phyloP scores from a whole-genome alignment of 768 basidiomycete genomes.

The Tulasnella calospora region DNA sequence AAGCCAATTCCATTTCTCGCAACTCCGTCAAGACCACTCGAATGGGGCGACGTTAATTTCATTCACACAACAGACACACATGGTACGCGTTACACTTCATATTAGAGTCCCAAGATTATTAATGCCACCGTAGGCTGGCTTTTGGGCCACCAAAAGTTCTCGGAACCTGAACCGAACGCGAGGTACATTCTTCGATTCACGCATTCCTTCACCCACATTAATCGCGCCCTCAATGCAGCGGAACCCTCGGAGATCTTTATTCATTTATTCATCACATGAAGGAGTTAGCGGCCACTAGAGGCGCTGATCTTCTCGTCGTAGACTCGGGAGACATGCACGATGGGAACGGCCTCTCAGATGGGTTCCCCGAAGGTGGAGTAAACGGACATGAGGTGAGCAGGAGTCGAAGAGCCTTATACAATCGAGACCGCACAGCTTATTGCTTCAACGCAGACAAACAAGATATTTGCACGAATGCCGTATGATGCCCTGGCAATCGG shows the following conservation, averaged over 20 bases:
- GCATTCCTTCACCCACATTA: background rate
- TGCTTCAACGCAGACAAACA: conserved; percentile 51
- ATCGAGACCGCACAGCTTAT: background rate
- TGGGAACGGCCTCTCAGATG: conserved; percentile 75
- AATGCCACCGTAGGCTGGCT: conserved; percentile 49
- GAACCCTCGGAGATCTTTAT: conserved; percentile 74
- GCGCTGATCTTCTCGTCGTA: conserved; percentile 77
- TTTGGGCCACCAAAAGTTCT: conserved; percentile 72
- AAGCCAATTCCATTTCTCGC: background rate
- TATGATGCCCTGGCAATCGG: conserved; percentile 84
- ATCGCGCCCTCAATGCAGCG: conserved; percentile 35
- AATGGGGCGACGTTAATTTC: conserved; percentile 88
- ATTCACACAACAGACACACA: conserved; percentile 82
- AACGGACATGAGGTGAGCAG: conserved; percentile 62
- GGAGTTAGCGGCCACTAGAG: conserved; percentile 60
- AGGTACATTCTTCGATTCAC: conserved; percentile 38
- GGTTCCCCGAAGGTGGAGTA: conserved; percentile 61
- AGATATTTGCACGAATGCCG: conserved; percentile 64
- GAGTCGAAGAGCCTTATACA: conserved; percentile 12
- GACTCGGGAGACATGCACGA: conserved; percentile 73
- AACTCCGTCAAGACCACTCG: conserved; percentile 60
- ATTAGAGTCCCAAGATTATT: conserved; percentile 25
- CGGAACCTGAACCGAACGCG: conserved; percentile 73
- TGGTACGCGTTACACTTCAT: conserved; percentile 35
- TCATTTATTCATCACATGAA: conserved; percentile 87